Conservation (phyloP, 2,329 filamentous ascomycete genomes). For the Sclerotiophoma versabilis region DNA sequence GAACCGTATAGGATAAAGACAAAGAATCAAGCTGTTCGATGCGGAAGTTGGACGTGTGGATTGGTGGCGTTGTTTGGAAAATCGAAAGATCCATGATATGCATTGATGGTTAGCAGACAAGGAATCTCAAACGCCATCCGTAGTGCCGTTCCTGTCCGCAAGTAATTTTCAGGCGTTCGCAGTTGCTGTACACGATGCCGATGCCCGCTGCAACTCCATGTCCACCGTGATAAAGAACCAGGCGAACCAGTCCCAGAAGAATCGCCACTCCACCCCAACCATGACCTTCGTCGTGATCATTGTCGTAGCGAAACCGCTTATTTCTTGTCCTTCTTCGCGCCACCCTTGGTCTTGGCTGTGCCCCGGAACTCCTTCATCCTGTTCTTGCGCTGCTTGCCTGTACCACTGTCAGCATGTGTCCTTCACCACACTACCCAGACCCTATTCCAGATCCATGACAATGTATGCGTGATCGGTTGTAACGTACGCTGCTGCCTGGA, state of each 20-base stretch:
- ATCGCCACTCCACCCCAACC: conserved; percentile 41
- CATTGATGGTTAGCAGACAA: conserved; percentile 50
- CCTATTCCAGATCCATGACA: conserved; percentile 13
- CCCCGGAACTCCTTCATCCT: conserved; percentile 97
- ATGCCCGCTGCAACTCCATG: conserved; percentile 47
- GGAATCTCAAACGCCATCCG: conserved; percentile 51
- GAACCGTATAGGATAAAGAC: neutral
- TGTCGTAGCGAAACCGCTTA: conserved; percentile 44
- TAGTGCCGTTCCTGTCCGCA: conserved; percentile 47
- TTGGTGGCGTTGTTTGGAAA: conserved; percentile 19
- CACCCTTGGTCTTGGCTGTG: conserved; percentile 97
- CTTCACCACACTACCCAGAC: conserved; percentile 14
- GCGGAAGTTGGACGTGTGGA: neutral
- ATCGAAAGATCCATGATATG: conserved; percentile 50
- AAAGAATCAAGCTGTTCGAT: neutral
- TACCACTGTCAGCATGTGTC: conserved; percentile 46
- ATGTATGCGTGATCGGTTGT: conserved; percentile 10
- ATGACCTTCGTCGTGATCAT: conserved; percentile 40
- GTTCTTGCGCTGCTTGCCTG: conserved; percentile 99
- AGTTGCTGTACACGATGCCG: conserved; percentile 48
- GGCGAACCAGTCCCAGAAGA: conserved; percentile 43
- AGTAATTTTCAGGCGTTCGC: conserved; percentile 50
- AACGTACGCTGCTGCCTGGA: conserved; percentile 98
- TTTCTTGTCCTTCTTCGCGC: conserved; percentile 87
- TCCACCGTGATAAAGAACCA: conserved; percentile 44